Base-by-base conservation (phyloP, 495 filamentous ascomycete species). In the Penicillium crystallinum region DNA sequence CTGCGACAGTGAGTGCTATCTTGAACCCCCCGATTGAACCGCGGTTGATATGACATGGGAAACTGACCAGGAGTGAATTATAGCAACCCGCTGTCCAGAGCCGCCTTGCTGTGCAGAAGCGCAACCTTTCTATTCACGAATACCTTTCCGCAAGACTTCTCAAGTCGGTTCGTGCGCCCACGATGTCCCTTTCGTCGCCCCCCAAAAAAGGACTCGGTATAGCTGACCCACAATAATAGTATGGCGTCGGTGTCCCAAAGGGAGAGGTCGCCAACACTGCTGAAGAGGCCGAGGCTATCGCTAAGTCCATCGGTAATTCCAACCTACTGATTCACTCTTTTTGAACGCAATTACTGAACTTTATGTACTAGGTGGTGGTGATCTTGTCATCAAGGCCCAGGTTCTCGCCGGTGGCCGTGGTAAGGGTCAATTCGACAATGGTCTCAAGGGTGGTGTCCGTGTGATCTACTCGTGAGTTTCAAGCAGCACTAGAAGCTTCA, bases 381-480 rank as follows among this genome's bases (percentile, higher is more conserved):
- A 98, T 67, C 89, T 97, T 86, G 93, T 98, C 55, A 97, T 98
- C 81, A 98, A 98, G 82, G 93, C 93, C 49, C 93, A 98, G 79
- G 95, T 98, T 43, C 85, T 98, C 37, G 93, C 93, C 64, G 93
- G 93, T 72, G 93, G 93, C 51, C 86, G 93, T 76, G 93, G 93
- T 64, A 98, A 98, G 78, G 93, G 93, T 58, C 85, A 80, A 52
- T 98, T 98, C 68, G 91, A 96, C 74, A 98, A 97, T 75, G 93
- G 93, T 56, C 83, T 97, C 65, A 98, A 98, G 81, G 93, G 93
- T 68, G 93, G 93, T 76, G 93, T 98, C 58, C 85, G 93, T 57
- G 90, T 98, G 64, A 95, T 98, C 70, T 97, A 96, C 82, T 97
- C 92, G 81, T 88, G 68, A 65, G 84, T 73, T 21, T 30, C 11